Conservation (phyloP, 2,329 filamentous ascomycete species). For the Fusarium sp. region DNA sequence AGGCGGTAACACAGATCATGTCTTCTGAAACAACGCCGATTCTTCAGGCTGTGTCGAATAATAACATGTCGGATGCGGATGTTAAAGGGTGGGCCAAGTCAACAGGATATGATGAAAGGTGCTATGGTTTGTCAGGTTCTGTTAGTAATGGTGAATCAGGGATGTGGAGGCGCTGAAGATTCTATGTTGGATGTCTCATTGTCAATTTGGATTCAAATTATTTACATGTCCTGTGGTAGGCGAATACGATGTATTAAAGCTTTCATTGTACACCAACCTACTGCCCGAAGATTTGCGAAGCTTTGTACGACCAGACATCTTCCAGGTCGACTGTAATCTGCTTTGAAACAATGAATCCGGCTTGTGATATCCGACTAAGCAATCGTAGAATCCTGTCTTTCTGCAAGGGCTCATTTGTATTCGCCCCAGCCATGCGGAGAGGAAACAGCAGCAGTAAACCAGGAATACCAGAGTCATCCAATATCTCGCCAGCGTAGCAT, state of each 20-base stretch:
- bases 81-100: slow-evolving; percentile 3
- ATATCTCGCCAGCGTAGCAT: not conserved
- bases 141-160: not conserved
- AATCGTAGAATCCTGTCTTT: not conserved
- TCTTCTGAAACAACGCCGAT: slow-evolving; percentile 6
- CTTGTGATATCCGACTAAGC: slow-evolving; percentile 24
- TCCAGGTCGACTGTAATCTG: slow-evolving; percentile 38
- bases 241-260: too few species aligned
- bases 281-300: not conserved
- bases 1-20: slow-evolving; percentile 18
- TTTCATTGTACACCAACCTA: too few species aligned
- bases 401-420: not conserved
- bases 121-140: not conserved
- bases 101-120: not conserved
- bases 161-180: not conserved
- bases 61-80: slow-evolving; percentile 7
- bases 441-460: slow-evolving; percentile 40
- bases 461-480: slow-evolving; percentile 26
- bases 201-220: too few species aligned
- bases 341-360: slow-evolving; percentile 42
- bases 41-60: not conserved
- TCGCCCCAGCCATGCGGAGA: slow-evolving; percentile 39
- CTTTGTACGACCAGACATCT: slow-evolving; percentile 35
- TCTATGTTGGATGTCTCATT: not conserved
- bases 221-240: fast-evolving